phyloP scores from a whole-genome alignment of 495 filamentous ascomycete genomes.

The Trichoderma erinaceum region DNA sequence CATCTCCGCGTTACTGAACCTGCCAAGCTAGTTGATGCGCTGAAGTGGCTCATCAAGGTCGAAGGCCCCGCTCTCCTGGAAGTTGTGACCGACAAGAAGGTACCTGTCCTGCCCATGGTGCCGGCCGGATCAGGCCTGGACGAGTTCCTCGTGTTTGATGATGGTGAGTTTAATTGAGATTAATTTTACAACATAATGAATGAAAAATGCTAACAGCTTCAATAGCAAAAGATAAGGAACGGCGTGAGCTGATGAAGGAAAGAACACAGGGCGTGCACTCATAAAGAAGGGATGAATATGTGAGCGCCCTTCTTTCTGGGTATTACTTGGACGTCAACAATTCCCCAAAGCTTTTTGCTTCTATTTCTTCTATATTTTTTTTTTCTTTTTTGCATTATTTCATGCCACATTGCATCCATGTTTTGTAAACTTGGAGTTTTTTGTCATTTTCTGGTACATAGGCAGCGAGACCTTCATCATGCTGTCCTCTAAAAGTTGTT shows the following conservation, averaged over 20 bases:
- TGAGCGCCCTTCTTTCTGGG: neutral
- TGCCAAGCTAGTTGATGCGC: slow-evolving; percentile 64
- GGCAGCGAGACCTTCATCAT: neutral
- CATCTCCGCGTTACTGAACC: slow-evolving; percentile 58
- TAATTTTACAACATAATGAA: neutral
- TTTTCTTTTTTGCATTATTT: neutral
- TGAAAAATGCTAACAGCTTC: slow-evolving; percentile 11
- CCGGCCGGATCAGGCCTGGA: slow-evolving; percentile 79
- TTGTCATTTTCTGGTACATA: slow-evolving; percentile 4
- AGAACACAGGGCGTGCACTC: slow-evolving; percentile 53
- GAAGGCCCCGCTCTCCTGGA: slow-evolving; percentile 66
- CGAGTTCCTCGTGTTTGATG: slow-evolving; percentile 89
- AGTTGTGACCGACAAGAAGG: slow-evolving; percentile 71
- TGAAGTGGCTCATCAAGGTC: slow-evolving; percentile 82
- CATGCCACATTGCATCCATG: neutral
- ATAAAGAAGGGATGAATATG: neutral
- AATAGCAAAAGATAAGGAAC: slow-evolving; percentile 65
- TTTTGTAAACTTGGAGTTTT: neutral
- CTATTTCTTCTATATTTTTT: neutral
- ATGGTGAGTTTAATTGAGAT: slow-evolving; percentile 45
- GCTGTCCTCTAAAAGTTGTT: neutral
- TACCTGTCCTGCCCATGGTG: slow-evolving; percentile 98
- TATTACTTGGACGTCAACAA: neutral
- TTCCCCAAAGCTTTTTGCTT: neutral
- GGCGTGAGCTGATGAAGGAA: slow-evolving; percentile 64